Percentiles rank a stretch among this genome's conserved stretches.
Conservation (phyloP, 352 stramenopile species). For the Salisapilia sapeloensis region DNA sequence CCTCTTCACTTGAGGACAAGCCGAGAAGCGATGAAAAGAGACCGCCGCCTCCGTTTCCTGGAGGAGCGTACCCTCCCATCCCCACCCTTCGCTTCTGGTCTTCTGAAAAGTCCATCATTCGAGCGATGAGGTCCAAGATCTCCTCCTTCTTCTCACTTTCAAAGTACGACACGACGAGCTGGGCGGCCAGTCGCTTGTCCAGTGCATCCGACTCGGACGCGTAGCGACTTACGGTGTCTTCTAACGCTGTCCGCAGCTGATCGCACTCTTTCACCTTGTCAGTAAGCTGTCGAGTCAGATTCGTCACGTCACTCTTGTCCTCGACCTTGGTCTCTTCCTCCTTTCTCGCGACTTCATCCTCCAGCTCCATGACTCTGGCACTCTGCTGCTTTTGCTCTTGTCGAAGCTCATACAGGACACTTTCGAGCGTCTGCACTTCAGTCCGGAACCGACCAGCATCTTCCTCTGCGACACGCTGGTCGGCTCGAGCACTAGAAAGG, state of each 20-base stretch:
- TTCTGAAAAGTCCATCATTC: conserved; percentile 60
- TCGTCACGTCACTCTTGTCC: conserved; percentile 22
- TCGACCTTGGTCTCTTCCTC: conserved; percentile 1
- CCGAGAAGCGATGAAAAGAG: conserved; percentile 52
- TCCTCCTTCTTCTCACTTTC: conserved; percentile 56
- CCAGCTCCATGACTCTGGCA: conserved; percentile 21
- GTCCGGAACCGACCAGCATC: conserved; percentile 33
- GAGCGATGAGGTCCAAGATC: conserved; percentile 45
- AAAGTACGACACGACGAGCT: conserved; percentile 61
- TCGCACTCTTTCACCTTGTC: conserved; percentile 57
- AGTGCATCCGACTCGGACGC: conserved; percentile 33
- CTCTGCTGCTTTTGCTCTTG: conserved; percentile 35
- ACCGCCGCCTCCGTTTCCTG: conserved; percentile 42
- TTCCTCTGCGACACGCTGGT: conserved; percentile 37
- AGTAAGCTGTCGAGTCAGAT: conserved; percentile 26
- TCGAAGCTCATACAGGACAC: conserved; percentile 49
- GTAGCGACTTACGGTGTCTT: conserved; percentile 36
- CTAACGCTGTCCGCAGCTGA: conserved; percentile 40
- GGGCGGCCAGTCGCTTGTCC: conserved; percentile 48
- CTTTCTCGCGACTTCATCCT: conserved; percentile 14
- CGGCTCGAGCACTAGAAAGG: conserved; percentile 28
- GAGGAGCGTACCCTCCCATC: conserved; percentile 17
- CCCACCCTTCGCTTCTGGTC: conserved; percentile 52
- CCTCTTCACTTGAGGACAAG: conserved; percentile 4
- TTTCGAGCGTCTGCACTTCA: conserved; percentile 34